These are phyloP conservation scores for Emmonsiellopsis sp. DNA, from an alignment of 2,329 filamentous ascomycete genomes.

Conservation along the genomic window DNA sequence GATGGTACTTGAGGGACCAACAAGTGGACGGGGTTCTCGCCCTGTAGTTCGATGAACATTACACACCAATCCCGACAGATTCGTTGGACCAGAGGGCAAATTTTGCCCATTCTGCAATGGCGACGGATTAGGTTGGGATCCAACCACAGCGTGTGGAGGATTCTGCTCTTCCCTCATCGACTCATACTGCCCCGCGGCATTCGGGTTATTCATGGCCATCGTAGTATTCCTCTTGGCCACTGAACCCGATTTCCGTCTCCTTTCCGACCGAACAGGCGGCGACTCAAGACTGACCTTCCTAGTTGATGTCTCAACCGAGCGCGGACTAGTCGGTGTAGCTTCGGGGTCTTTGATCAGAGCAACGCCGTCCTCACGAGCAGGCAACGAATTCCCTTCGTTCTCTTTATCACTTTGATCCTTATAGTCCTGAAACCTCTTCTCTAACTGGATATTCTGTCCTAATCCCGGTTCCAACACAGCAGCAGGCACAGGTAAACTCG, in stretches of 20 bases:
- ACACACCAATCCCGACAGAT: constrained; percentile 58
- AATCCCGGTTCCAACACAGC: not conserved
- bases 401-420: not conserved
- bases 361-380: not conserved
- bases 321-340: not conserved
- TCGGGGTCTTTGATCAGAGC: not conserved
- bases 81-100: constrained; percentile 41
- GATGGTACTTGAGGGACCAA: constrained; percentile 91
- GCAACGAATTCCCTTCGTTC: not conserved
- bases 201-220: not conserved
- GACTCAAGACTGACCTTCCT: not conserved
- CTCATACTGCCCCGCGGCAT: not conserved
- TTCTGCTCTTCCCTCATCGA: not conserved
- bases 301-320: not conserved
- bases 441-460: not conserved
- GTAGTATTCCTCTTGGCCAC: not conserved
- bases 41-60: constrained; percentile 77
- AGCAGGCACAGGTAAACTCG: not conserved
- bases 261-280: not conserved
- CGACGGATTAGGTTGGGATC: constrained; percentile 20
- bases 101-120: constrained; percentile 12
- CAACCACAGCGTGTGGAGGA: constrained; percentile 13
- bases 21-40: constrained; percentile 78
- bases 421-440: not conserved
- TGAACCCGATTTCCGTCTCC: not conserved